Percentiles rank a stretch among this genome's conserved stretches.
These are phyloP conservation scores for Candida dubliniensis DNA, from an alignment of 1,139 yeast species.

Conservation along the genomic window DNA sequence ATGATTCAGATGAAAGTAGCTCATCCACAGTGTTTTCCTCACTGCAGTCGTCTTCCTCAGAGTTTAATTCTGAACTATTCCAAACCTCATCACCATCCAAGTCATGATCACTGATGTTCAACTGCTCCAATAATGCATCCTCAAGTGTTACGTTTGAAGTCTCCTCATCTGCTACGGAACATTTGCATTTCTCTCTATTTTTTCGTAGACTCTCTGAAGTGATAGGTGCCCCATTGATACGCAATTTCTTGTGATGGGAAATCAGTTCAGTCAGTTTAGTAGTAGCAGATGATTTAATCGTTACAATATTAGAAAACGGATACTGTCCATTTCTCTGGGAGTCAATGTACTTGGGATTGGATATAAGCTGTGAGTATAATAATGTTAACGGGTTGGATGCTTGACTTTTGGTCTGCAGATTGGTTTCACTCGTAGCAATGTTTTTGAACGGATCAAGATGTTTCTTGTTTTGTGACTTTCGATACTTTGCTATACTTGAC, in stretches of 20 bases:
- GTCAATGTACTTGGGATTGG: constrained; percentile 15
- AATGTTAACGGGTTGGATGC: constrained; percentile 23
- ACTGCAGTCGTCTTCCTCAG: constrained; percentile 16
- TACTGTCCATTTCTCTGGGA: constrained; percentile 9
- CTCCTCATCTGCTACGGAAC: constrained; percentile 7
- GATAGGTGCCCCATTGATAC: constrained; percentile 44
- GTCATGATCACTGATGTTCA: constrained; percentile 9
- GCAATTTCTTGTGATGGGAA: constrained; percentile 44
- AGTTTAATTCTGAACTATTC: constrained; percentile 28
- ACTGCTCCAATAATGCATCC: constrained; percentile 12
- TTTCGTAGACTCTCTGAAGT: constrained; percentile 27
- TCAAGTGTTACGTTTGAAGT: constrained; percentile 3
- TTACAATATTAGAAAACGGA: constrained; percentile 16
- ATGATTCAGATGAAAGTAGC: constrained; percentile 22
- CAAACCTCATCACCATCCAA: constrained; percentile 14
- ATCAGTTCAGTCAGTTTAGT: constrained; percentile 37
- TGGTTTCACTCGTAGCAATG: constrained; percentile 1
- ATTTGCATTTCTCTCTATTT: constrained; percentile 16
- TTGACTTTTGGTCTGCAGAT: constrained; percentile 15
- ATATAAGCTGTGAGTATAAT: constrained; percentile 18
- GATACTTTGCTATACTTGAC: constrained; percentile 32
- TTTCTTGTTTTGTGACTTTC: constrained; percentile 27
- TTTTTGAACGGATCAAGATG: constrained; percentile 13
- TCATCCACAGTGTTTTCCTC: constrained; percentile 11
- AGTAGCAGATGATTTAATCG: constrained; percentile 40